Evolutionary conservation across 169 alveolate species (phyloP).

Genomic region (Babesia divergens): DNA sequence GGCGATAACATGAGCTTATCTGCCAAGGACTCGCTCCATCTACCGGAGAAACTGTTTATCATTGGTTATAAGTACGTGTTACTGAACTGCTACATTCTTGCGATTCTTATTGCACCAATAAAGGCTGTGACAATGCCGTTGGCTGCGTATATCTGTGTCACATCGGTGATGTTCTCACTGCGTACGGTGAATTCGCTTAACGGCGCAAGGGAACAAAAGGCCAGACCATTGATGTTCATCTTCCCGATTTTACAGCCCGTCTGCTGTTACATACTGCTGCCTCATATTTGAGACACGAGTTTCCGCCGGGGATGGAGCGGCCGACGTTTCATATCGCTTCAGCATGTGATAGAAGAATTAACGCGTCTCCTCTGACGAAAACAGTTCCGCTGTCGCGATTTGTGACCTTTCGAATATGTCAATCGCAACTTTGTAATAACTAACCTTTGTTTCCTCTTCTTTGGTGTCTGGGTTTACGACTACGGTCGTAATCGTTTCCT

Average conservation of each 20-base stretch:
- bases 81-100: constrained; percentile 38
- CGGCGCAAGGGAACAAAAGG: not conserved
- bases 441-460: constrained; percentile 45
- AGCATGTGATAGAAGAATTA: constrained; percentile 82
- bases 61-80: constrained; percentile 61
- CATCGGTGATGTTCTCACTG: constrained; percentile 37
- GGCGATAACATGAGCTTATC: constrained; percentile 11
- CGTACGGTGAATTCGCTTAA: constrained; percentile 37
- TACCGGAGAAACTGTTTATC: constrained; percentile 29
- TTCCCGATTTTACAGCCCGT: constrained; percentile 59
- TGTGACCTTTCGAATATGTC: constrained; percentile 10
- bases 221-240: constrained; percentile 38
- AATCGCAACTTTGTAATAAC: not conserved
- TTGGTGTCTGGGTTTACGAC: constrained; percentile 28
- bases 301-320: too few relatives aligned
- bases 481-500: constrained; percentile 76
- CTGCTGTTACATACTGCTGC: constrained; percentile 50
- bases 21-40: not conserved
- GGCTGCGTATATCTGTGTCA: constrained; percentile 19
- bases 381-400: constrained; percentile 75
- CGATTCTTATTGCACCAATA: constrained; percentile 11
- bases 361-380: constrained; percentile 87
- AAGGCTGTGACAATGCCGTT: not conserved
- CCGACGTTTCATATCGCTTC: not conserved
- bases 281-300: not conserved